phyloP scores from a whole-genome alignment of 805 yeast species.

The Gaillardinia entomophila region DNA sequence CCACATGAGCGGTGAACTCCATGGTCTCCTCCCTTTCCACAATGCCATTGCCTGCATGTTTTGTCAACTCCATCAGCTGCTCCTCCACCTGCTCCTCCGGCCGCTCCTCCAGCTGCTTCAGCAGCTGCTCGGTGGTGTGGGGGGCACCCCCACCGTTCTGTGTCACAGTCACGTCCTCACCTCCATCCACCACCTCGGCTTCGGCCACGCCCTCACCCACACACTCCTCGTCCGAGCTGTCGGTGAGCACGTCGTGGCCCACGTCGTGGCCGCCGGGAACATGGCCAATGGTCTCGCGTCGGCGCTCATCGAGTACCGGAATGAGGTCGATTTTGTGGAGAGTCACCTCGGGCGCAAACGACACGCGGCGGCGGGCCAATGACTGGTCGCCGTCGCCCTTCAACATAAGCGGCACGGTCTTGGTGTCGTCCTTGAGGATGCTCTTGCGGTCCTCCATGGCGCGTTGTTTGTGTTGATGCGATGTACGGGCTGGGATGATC shows the following conservation, averaged over 20 bases:
- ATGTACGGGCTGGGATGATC: neutral
- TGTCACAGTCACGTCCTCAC: neutral
- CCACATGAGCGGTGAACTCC: too few relatives aligned
- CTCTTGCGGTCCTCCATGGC: neutral
- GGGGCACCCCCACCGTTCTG: too few relatives aligned
- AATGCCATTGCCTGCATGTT: too few relatives aligned
- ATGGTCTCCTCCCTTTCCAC: too few relatives aligned
- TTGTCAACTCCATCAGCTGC: neutral
- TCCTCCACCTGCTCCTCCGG: neutral
- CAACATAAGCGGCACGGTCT: neutral
- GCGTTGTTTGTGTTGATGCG: neutral
- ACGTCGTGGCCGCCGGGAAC: constrained; percentile 5
- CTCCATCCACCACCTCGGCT: neutral
- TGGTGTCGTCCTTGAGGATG: neutral
- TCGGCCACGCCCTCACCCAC: neutral
- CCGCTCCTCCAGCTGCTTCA: too few relatives aligned
- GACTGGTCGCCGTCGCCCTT: constrained; percentile 49
- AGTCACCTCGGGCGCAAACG: constrained; percentile 73
- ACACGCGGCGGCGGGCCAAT: constrained; percentile 54
- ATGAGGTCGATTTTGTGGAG: constrained; percentile 49
- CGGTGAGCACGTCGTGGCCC: neutral
- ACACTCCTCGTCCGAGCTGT: neutral
- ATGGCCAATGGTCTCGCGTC: constrained; percentile 24
- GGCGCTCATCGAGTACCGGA: constrained; percentile 10
- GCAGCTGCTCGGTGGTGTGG: too few relatives aligned